Conservation (phyloP, 2,329 filamentous ascomycete genomes). For the Beauveria brongniartii region DNA sequence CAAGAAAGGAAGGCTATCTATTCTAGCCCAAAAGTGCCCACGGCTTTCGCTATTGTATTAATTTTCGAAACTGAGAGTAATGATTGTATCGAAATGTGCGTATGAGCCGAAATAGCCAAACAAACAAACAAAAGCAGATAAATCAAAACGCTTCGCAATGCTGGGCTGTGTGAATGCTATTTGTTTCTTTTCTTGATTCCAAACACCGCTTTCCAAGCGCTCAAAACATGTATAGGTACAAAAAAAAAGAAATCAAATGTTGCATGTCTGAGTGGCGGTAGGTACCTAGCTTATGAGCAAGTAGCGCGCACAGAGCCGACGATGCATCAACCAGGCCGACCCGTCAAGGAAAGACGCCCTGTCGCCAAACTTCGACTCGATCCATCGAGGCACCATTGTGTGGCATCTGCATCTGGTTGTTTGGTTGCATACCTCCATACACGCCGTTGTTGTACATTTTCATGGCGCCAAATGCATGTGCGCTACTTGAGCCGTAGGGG, state of each 20-base stretch:
- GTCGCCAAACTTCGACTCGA: constrained; percentile 35
- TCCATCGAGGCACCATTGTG: constrained; percentile 22
- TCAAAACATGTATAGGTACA: neutral
- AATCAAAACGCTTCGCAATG: constrained; percentile 13
- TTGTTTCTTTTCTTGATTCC: neutral
- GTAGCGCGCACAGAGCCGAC: neutral
- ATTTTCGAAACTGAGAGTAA: neutral
- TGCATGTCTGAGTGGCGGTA: neutral
- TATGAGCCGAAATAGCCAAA: neutral
- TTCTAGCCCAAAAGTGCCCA: neutral
- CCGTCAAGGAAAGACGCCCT: constrained; percentile 28
- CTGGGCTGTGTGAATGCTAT: constrained; percentile 7
- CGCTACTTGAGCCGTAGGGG: constrained; percentile 7
- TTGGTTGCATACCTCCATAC: constrained; percentile 16
- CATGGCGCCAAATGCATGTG: neutral
- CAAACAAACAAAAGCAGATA: neutral
- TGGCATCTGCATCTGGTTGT: constrained; percentile 17
- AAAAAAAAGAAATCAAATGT: neutral
- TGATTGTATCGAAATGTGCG: neutral
- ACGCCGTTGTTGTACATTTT: constrained; percentile 13
- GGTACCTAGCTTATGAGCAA: neutral
- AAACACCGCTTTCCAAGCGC: neutral
- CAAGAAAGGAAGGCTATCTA: neutral
- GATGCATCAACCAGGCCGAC: neutral
- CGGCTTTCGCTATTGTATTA: constrained; percentile 1